Conservation (phyloP, 2,329 filamentous ascomycete species). For the Cytospora leucostoma region DNA sequence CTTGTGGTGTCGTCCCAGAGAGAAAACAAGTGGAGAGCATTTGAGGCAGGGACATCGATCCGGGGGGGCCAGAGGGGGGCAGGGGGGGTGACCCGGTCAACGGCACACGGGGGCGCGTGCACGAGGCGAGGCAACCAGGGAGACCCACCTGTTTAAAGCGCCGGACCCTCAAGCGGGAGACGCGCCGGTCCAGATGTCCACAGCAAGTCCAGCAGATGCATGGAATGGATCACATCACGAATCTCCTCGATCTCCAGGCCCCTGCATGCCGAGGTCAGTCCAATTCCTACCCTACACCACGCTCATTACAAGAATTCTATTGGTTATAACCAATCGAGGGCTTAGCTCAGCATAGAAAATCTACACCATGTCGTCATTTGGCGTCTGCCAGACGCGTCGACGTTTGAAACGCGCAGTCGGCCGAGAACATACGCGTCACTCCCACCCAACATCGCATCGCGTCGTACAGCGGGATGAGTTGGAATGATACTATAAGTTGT, state of each 20-base stretch:
- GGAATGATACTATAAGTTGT: too few relatives aligned
- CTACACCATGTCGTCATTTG: neutral
- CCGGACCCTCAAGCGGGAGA: neutral
- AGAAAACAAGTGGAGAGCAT: neutral
- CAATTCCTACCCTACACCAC: neutral
- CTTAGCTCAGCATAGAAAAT: neutral
- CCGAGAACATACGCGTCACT: neutral
- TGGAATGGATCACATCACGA: neutral
- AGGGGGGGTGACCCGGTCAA: neutral
- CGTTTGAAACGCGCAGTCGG: neutral
- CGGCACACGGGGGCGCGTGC: neutral
- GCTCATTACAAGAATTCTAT: neutral
- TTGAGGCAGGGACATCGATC: too few relatives aligned
- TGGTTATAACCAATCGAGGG: neutral
- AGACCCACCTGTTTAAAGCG: neutral
- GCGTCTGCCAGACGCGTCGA: neutral
- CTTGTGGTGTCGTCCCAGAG: conserved; percentile 11
- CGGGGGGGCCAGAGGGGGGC: neutral
- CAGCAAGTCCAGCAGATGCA: neutral
- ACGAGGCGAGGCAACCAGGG: neutral
- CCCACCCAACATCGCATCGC: neutral
- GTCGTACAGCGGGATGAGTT: neutral
- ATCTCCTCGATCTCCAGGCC: neutral
- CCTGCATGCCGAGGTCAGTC: too few relatives aligned
- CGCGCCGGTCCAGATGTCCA: neutral